Evolutionary conservation across 2,329 filamentous ascomycete species (phyloP).

Genomic region (Aureobasidium sp.): DNA sequence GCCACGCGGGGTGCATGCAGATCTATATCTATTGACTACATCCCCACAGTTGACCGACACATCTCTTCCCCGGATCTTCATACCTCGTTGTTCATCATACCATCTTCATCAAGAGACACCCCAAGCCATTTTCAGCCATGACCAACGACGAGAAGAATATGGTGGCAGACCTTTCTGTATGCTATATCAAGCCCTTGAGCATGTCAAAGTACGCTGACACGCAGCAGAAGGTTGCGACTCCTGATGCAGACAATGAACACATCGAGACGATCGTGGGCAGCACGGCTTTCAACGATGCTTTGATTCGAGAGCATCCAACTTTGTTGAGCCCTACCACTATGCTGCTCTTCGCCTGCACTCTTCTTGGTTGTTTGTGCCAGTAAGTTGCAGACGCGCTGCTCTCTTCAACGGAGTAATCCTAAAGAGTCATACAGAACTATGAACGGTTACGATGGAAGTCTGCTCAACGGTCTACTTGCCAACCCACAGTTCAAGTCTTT

Average conservation of each 20-base stretch:
- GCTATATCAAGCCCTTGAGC: neutral
- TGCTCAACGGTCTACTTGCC: constrained; percentile 47
- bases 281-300: constrained; percentile 50
- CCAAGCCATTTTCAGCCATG: neutral
- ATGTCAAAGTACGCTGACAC: neutral
- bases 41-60: neutral
- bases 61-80: neutral
- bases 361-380: constrained; percentile 21
- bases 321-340: constrained; percentile 17
- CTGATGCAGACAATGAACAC: constrained; percentile 16
- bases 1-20: constrained; percentile 9
- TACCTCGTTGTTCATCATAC: neutral
- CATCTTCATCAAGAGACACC: neutral
- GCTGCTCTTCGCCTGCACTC: constrained; percentile 21
- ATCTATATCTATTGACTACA: neutral
- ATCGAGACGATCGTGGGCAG: constrained; percentile 45
- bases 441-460: constrained; percentile 53
- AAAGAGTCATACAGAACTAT: constrained; percentile 40
- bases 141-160: neutral
- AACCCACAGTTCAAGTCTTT: constrained; percentile 40
- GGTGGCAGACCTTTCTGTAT: neutral
- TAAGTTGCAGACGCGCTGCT: constrained; percentile 19
- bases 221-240: neutral
- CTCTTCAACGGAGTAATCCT: constrained; percentile 19
- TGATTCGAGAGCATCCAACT: constrained; percentile 45